These are phyloP conservation scores for Diaporthe sp. DNA, from an alignment of 2,329 filamentous ascomycete species.

Conservation along the genomic window DNA sequence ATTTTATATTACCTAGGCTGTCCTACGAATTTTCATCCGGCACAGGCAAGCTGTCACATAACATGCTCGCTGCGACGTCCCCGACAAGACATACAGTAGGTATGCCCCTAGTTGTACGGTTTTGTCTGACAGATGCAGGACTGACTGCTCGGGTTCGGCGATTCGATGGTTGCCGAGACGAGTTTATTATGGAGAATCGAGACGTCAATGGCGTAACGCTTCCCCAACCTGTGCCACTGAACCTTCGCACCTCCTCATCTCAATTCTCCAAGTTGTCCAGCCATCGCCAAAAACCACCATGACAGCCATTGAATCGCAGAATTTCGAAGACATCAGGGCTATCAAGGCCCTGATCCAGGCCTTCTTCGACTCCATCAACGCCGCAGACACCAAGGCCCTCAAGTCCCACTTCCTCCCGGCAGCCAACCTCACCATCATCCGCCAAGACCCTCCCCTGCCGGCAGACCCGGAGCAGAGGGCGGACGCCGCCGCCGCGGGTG, in stretches of 20 bases:
- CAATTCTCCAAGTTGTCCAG: background rate
- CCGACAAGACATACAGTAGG: background rate
- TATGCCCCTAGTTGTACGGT: background rate
- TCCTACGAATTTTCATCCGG: too few species aligned
- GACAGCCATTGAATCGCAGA: constrained; percentile 31
- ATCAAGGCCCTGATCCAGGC: constrained; percentile 40
- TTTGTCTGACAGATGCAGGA: background rate
- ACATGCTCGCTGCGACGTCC: background rate
- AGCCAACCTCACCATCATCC: constrained; percentile 37
- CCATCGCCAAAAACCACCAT: constrained; percentile 19
- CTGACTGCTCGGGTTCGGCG: constrained; percentile 12
- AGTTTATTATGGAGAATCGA: constrained; percentile 30
- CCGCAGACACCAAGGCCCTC: constrained; percentile 35
- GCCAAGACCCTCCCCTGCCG: constrained; percentile 36
- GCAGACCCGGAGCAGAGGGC: background rate
- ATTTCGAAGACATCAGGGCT: constrained; percentile 25
- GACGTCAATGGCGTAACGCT: constrained; percentile 16
- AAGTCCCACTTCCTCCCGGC: constrained; percentile 34
- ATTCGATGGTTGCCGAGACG: constrained; percentile 19
- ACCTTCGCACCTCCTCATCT: constrained; percentile 20
- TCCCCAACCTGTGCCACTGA: constrained; percentile 1
- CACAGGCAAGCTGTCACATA: background rate
- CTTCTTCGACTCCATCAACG: constrained; percentile 40
- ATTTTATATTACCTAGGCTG: background rate
- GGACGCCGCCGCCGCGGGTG: background rate